These are phyloP conservation scores for Apodospora peruviana DNA, from an alignment of 495 filamentous ascomycete genomes.

Conservation along the genomic window DNA sequence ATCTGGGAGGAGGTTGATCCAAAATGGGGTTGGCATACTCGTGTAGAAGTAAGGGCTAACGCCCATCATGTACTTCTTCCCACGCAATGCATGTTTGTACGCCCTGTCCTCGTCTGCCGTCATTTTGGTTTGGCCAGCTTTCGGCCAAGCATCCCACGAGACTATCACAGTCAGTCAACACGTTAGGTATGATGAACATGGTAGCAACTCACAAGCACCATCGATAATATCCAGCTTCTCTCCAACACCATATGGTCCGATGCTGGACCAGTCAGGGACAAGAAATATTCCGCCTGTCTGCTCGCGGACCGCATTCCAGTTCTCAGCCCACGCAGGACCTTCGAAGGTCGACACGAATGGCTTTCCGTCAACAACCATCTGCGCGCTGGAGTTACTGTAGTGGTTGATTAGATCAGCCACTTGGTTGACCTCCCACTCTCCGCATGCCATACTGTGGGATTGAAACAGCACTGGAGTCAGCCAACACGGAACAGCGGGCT, in stretches of 20 bases:
- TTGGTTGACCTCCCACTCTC: constrained; percentile 47
- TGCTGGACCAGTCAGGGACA: constrained; percentile 58
- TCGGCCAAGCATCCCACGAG: constrained; percentile 72
- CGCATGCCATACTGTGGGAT: constrained; percentile 36
- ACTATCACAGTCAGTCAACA: constrained; percentile 22
- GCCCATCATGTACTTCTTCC: constrained; percentile 74
- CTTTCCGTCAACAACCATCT: constrained; percentile 50
- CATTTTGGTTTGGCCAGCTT: constrained; percentile 49
- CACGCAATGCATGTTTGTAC: constrained; percentile 43
- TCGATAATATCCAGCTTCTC: constrained; percentile 45
- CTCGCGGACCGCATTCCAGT: constrained; percentile 55
- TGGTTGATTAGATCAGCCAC: constrained; percentile 54
- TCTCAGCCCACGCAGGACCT: constrained; percentile 48
- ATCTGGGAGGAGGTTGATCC: too few species aligned
- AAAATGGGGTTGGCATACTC: constrained; percentile 19
- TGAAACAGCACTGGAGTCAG: too few species aligned
- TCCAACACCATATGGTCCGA: constrained; percentile 47
- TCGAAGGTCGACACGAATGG: constrained; percentile 73
- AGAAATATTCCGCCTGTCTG: constrained; percentile 49
- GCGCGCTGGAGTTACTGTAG: constrained; percentile 45
- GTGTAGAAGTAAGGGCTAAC: constrained; percentile 73
- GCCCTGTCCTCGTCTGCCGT: constrained; percentile 45
- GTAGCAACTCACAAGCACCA: constrained; percentile 44
- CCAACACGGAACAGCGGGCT: not conserved
- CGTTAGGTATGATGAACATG: not conserved